These are phyloP conservation scores for Diaporthe eres DNA, from an alignment of 2,329 filamentous ascomycete species.

Conservation along the genomic window DNA sequence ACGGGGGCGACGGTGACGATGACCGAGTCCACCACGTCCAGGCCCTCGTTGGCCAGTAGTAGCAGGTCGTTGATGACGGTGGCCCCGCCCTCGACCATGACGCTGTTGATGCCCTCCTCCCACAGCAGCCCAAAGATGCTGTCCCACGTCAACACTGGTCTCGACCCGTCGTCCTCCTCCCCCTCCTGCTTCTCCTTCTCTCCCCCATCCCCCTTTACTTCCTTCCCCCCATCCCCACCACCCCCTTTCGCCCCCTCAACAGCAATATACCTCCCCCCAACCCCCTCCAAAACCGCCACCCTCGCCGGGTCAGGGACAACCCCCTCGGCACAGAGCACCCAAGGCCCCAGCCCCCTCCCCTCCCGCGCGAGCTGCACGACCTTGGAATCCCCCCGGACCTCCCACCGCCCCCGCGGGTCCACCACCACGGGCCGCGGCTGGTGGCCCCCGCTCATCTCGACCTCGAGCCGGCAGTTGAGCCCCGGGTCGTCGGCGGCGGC, in stretches of 20 bases:
- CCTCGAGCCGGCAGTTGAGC: slow-evolving; percentile 83
- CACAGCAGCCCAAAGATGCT: slow-evolving; percentile 72
- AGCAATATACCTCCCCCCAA: slow-evolving; percentile 67
- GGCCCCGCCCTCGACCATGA: slow-evolving; percentile 95
- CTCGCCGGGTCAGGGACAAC: slow-evolving; percentile 60
- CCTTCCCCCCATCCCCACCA: slow-evolving; percentile 47
- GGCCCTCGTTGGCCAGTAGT: slow-evolving; percentile 65
- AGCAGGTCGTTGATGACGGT: slow-evolving; percentile 86
- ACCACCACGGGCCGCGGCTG: slow-evolving; percentile 88
- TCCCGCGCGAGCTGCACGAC: slow-evolving; percentile 75
- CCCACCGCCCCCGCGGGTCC: slow-evolving; percentile 84
- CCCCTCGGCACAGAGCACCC: slow-evolving; percentile 71
- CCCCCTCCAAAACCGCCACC: slow-evolving; percentile 57
- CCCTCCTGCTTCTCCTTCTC: slow-evolving; percentile 36
- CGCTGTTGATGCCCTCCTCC: slow-evolving; percentile 75
- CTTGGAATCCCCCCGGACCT: slow-evolving; percentile 70
- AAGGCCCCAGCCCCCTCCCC: slow-evolving; percentile 80
- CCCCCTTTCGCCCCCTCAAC: slow-evolving; percentile 54
- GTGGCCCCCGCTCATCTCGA: slow-evolving; percentile 60
- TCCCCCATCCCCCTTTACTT: slow-evolving; percentile 46
- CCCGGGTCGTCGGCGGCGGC: slow-evolving; percentile 87
- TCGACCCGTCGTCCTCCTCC: slow-evolving; percentile 48
- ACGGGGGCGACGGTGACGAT: slow-evolving; percentile 92
- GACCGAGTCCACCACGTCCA: slow-evolving; percentile 75
- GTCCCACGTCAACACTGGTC: slow-evolving; percentile 72